Evolutionary conservation across 169 alveolate genomes (phyloP).

Genomic region (Besnoitia besnoiti): DNA sequence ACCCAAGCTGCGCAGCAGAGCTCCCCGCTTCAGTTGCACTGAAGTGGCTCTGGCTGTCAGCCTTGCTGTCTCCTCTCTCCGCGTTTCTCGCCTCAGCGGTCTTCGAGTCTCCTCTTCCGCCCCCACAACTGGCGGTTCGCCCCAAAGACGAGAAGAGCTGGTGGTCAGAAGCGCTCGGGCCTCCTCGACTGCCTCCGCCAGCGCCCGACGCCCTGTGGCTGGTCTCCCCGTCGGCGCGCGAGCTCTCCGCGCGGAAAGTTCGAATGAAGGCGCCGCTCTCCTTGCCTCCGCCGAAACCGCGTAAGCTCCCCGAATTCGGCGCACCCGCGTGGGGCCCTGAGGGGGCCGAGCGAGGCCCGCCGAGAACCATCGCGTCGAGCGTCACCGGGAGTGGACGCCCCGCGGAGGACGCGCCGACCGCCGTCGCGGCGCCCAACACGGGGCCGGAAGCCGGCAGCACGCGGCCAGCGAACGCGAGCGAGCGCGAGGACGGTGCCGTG

Average conservation of each 20-base stretch:
- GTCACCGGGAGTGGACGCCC: neutral
- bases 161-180: neutral
- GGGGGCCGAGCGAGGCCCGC: neutral
- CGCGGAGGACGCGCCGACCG: neutral
- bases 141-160: neutral
- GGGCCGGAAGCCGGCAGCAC: neutral
- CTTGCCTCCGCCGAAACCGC: neutral
- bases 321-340: neutral
- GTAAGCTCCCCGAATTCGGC: neutral
- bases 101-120: neutral
- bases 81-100: neutral
- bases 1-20: neutral
- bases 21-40: neutral
- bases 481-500: neutral
- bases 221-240: neutral
- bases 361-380: neutral
- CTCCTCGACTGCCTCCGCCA: neutral
- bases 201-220: neutral
- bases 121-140: neutral
- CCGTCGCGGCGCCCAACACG: neutral
- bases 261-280: neutral
- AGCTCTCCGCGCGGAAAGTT: neutral
- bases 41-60: neutral
- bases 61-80: neutral
- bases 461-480: conserved; percentile 28